These are phyloP conservation scores for Penicillium paneum DNA, from an alignment of 2,329 filamentous ascomycete species.

Conservation along the genomic window DNA sequence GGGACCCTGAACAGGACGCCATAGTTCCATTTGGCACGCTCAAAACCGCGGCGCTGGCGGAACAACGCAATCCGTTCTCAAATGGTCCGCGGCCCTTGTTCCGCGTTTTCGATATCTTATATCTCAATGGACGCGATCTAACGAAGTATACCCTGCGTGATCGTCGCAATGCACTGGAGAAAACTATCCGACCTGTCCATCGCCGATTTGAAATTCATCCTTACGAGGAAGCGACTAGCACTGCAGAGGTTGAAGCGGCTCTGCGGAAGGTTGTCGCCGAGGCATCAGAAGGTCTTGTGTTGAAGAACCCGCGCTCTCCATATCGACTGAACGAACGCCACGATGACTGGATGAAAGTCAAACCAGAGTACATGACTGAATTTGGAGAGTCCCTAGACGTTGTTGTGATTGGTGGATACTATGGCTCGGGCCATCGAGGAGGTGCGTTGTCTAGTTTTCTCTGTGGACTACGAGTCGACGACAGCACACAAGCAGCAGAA, in stretches of 20 bases:
- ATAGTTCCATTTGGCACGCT: slow-evolving; percentile 88
- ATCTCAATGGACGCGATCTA: slow-evolving; percentile 75
- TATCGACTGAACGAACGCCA: slow-evolving; percentile 88
- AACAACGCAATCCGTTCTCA: slow-evolving; percentile 68
- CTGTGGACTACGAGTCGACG: slow-evolving; percentile 78
- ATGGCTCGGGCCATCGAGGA: slow-evolving; percentile 79
- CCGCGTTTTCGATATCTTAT: slow-evolving; percentile 85
- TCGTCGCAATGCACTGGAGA: slow-evolving; percentile 70
- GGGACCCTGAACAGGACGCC: slow-evolving; percentile 81
- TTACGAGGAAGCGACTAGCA: slow-evolving; percentile 63
- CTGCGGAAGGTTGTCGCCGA: slow-evolving; percentile 81
- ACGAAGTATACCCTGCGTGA: slow-evolving; percentile 81
- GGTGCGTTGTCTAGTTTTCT: slow-evolving; percentile 81
- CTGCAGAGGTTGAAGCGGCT: slow-evolving; percentile 72
- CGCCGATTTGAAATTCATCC: slow-evolving; percentile 80
- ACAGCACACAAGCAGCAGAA: slow-evolving; percentile 55
- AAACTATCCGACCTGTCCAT: slow-evolving; percentile 65
- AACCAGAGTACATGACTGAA: slow-evolving; percentile 96
- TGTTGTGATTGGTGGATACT: slow-evolving; percentile 87
- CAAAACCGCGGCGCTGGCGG: slow-evolving; percentile 81
- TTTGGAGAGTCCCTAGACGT: slow-evolving; percentile 93
- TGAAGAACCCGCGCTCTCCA: slow-evolving; percentile 86
- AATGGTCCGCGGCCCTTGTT: slow-evolving; percentile 72
- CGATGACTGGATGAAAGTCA: slow-evolving; percentile 97
- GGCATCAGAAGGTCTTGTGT: slow-evolving; percentile 81